These are phyloP conservation scores for Colletotrichum sp. DNA, from an alignment of 2,329 filamentous ascomycete genomes.

Conservation along the genomic window DNA sequence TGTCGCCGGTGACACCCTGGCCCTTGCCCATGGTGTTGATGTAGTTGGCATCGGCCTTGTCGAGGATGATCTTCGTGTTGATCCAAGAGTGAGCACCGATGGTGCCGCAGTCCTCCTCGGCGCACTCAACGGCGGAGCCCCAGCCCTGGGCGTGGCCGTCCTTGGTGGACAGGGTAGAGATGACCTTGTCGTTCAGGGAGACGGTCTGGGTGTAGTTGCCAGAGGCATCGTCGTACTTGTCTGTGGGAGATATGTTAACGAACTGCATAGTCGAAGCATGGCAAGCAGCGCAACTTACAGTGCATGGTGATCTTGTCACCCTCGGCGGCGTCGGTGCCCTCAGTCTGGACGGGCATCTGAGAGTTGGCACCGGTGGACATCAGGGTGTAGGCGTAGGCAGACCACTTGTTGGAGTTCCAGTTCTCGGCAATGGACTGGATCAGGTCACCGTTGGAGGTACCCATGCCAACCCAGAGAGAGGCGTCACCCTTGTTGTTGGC, in stretches of 20 bases:
- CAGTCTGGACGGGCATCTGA: conserved; percentile 10
- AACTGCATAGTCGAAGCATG: no score
- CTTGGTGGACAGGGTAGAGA: conserved; percentile 49
- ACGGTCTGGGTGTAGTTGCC: conserved; percentile 17
- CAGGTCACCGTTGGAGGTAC: conserved; percentile 49
- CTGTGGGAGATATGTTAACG: neutral
- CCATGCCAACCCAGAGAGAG: conserved; percentile 55
- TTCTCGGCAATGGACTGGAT: conserved; percentile 52
- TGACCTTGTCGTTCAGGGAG: conserved; percentile 24
- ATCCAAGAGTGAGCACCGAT: conserved; percentile 21
- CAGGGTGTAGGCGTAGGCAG: conserved; percentile 47
- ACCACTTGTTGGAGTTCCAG: conserved; percentile 35
- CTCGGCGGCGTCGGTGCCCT: conserved; percentile 2
- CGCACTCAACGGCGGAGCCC: conserved; percentile 61
- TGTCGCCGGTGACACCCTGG: conserved; percentile 12
- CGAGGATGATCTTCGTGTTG: conserved; percentile 18
- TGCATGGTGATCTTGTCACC: conserved; percentile 18
- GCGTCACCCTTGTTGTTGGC: conserved; percentile 38
- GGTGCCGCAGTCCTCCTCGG: conserved; percentile 76
- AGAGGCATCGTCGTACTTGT: conserved; percentile 14
- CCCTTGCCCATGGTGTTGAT: conserved; percentile 14
- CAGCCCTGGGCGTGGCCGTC: conserved; percentile 46
- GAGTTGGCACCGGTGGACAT: conserved; percentile 31
- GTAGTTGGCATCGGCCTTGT: conserved; percentile 17
- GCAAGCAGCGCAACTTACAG: neutral